These are phyloP conservation scores for Pseudovirgaria hyperparasitica DNA, from an alignment of 2,329 filamentous ascomycete genomes.

Conservation along the genomic window DNA sequence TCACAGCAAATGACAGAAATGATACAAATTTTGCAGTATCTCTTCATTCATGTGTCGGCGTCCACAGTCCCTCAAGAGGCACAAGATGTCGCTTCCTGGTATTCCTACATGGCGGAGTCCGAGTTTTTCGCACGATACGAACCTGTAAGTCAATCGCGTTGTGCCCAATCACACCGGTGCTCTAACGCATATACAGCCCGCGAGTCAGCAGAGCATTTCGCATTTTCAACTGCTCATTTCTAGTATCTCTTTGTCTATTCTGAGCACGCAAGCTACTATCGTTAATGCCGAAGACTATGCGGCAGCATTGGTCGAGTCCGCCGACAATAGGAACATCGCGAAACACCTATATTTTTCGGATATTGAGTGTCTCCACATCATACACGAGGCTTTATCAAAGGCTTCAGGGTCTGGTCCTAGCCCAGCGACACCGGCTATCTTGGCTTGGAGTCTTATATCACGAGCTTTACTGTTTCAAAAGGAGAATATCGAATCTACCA, in stretches of 20 bases:
- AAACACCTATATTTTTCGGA: conserved; percentile 40
- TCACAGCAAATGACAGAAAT: conserved; percentile 55
- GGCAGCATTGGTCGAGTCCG: conserved; percentile 7
- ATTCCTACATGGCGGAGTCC: conserved; percentile 13
- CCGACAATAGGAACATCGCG: conserved; percentile 1
- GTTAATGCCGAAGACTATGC: conserved; percentile 39
- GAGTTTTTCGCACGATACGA: conserved; percentile 55
- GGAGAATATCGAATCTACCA: conserved; percentile 1
- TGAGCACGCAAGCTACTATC: conserved; percentile 54
- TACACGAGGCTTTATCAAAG: conserved; percentile 58
- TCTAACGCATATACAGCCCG: conserved; percentile 14
- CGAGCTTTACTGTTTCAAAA: conserved; percentile 4
- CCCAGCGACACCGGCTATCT: conserved; percentile 59
- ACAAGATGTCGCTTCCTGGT: conserved; percentile 21
- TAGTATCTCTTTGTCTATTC: conserved; percentile 56
- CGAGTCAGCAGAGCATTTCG: conserved; percentile 34
- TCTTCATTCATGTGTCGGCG: conserved; percentile 57
- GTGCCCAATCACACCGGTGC: not conserved
- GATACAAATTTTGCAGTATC: conserved; percentile 58
- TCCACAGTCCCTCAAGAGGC: conserved; percentile 20
- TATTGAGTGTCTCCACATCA: conserved; percentile 53
- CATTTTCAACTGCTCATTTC: conserved; percentile 58
- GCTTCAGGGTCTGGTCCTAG: conserved; percentile 44
- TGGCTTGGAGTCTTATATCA: conserved; percentile 65
- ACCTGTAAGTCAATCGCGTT: conserved; percentile 32